These are phyloP conservation scores for Colletotrichum australisinense DNA, from an alignment of 2,329 filamentous ascomycete genomes.

Conservation along the genomic window DNA sequence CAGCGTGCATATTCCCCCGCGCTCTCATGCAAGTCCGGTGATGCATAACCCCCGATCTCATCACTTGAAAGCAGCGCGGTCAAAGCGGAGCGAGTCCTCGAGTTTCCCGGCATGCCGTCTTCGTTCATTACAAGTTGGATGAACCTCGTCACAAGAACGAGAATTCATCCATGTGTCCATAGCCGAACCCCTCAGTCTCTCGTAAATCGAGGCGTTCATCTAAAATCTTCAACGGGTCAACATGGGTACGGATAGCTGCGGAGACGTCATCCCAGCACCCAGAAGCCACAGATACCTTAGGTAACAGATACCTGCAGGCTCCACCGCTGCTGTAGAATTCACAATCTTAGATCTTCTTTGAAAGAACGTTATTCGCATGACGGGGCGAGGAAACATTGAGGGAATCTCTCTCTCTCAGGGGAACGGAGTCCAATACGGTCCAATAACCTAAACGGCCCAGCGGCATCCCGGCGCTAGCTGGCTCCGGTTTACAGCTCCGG, in stretches of 20 bases:
- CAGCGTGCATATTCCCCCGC: not conserved
- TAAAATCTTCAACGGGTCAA: not conserved
- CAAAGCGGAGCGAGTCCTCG: constrained; percentile 3
- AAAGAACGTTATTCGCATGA: too few relatives aligned
- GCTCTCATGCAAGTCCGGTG: not conserved
- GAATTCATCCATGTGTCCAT: not conserved
- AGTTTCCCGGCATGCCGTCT: too few relatives aligned
- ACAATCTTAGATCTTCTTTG: too few relatives aligned
- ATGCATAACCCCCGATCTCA: not conserved
- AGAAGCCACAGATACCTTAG: too few relatives aligned
- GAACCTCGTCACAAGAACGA: too few relatives aligned
- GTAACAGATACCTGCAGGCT: too few relatives aligned
- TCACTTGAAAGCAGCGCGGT: not conserved
- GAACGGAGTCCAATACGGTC: too few relatives aligned
- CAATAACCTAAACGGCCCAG: not conserved
- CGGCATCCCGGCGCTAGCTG: constrained; percentile 4
- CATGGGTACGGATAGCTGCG: not conserved
- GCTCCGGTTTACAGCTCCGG: constrained; percentile 1
- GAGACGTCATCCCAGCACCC: not conserved
- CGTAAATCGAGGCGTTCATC: not conserved
- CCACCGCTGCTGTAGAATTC: too few relatives aligned
- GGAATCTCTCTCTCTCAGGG: too few relatives aligned
- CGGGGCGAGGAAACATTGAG: too few relatives aligned
- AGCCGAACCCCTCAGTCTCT: not conserved
- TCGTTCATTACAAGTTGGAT: too few relatives aligned